These are phyloP conservation scores for Cubamyces sp. DNA, from an alignment of 768 basidiomycete genomes.

Conservation along the genomic window DNA sequence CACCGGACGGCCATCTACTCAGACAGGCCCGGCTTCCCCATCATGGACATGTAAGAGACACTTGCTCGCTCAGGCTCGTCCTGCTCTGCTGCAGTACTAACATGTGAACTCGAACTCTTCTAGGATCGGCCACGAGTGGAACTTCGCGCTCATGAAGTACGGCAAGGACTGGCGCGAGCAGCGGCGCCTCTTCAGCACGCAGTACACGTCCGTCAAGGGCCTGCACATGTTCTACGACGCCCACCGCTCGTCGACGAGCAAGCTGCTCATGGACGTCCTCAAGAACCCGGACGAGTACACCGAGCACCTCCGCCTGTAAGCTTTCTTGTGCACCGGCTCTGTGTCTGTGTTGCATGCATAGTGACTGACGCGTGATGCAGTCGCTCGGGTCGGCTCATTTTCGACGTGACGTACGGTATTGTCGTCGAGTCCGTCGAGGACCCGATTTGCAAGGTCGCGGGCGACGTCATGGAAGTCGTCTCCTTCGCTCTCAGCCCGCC, in stretches of 20 bases:
- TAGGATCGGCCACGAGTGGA: slow-evolving; percentile 15
- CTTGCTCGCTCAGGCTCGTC: too few species aligned
- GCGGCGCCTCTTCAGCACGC: slow-evolving; percentile 3
- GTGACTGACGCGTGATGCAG: background rate
- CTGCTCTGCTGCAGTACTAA: too few species aligned
- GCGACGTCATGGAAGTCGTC: slow-evolving; percentile 29
- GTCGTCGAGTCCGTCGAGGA: slow-evolving; percentile 31
- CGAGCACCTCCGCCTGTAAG: slow-evolving; percentile 15
- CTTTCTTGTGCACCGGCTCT: background rate
- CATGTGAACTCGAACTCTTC: too few species aligned
- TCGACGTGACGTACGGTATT: slow-evolving; percentile 37
- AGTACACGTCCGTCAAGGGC: slow-evolving; percentile 1
- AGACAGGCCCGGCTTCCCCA: slow-evolving; percentile 18
- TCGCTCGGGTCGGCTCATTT: slow-evolving; percentile 22
- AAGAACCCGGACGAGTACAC: slow-evolving; percentile 6
- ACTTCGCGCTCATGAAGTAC: slow-evolving; percentile 14
- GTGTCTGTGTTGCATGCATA: too few species aligned
- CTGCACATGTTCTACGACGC: slow-evolving; percentile 3
- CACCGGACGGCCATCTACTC: slow-evolving; percentile 32
- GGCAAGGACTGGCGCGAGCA: slow-evolving; percentile 9
- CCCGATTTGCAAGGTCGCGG: slow-evolving; percentile 28
- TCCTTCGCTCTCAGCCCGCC: slow-evolving; percentile 16
- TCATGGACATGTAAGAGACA: slow-evolving; percentile 28
- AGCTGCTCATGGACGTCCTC: slow-evolving; percentile 10
- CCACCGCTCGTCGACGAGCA: background rate